phyloP scores from a whole-genome alignment of 2,329 filamentous ascomycete genomes.

The Trichoderma sp. region DNA sequence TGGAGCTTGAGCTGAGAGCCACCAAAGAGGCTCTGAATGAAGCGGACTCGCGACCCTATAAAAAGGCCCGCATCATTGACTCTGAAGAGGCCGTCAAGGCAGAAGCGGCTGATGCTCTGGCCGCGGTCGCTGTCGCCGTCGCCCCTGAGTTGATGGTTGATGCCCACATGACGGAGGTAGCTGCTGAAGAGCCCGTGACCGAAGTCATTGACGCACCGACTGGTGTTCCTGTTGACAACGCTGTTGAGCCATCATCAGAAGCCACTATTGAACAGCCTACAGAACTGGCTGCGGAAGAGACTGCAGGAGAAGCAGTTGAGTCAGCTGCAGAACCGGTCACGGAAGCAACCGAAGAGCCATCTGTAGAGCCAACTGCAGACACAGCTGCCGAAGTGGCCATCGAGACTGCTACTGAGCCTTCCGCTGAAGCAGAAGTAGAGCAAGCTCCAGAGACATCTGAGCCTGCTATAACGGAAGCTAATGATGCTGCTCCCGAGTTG shows the following conservation, averaged over 20 bases:
- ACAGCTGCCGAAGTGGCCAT: background rate
- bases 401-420: background rate
- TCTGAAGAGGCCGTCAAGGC: slow-evolving; percentile 19
- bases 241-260: background rate
- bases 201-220: slow-evolving; percentile 13
- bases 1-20: slow-evolving; percentile 59
- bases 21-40: slow-evolving; percentile 23
- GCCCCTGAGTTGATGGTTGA: slow-evolving; percentile 13
- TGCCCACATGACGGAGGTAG: background rate
- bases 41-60: slow-evolving; percentile 26
- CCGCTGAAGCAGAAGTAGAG: background rate
- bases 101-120: slow-evolving; percentile 1
- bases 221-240: background rate
- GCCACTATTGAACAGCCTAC: background rate
- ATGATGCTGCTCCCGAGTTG: background rate
- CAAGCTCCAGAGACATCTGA: background rate
- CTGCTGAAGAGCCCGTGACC: slow-evolving; percentile 18
- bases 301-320: background rate
- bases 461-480: background rate
- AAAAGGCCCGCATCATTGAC: slow-evolving; percentile 27
- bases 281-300: background rate
- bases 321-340: background rate
- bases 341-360: background rate
- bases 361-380: background rate
- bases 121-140: slow-evolving; percentile 1